Evolutionary conservation across 345 rosid genomes (phyloP), one percentile per base, ranked within the genome.

Genomic region (Sonneratia alba): DNA sequence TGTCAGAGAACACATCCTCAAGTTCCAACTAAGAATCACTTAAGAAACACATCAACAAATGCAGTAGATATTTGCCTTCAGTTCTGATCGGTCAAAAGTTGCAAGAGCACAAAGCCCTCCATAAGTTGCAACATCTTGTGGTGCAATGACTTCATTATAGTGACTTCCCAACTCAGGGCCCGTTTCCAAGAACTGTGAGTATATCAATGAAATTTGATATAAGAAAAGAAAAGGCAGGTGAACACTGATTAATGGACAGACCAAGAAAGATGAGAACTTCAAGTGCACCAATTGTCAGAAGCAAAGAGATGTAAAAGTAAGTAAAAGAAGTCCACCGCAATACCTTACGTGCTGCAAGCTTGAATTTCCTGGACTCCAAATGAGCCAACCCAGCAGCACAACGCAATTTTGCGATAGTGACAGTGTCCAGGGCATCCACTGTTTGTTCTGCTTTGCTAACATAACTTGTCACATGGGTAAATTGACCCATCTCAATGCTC

Each of bases 41-140:
- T n/a, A 57, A 62, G 32, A 24, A 72, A 19, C 27, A 53, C 49
- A 43, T 19, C 22, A 47, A 19, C 48, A 53, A 18, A 57, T 42
- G 40, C 15, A 45, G 37, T 38, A 64, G 67, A 73, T 69, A 68
- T 42, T 75, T 85, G 87, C 99, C 98, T 96, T 96, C 61, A 96
- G 77, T 73, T 96, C 99, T 32, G 93, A 67, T 75, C 99, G 89
- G 74, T 96, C 99, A 77, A 96, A 96, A 83, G 96, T 91, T 47
- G 99, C 97, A 81, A 96, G 92, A 3, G 98, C 99, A 76, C 99
- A 92, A 68, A 96, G 95, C 62, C 99, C 99, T 36, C 99, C 99
- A 53, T 92, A 96, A 15, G 95, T 96, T 43, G 99, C 99, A 79
- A 96, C 89, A 80, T 92, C 99, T 85, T 96, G 99, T 75, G 99